Evolutionary conservation across 768 basidiomycete species (phyloP).

Genomic region (Naganishia vishniacii): DNA sequence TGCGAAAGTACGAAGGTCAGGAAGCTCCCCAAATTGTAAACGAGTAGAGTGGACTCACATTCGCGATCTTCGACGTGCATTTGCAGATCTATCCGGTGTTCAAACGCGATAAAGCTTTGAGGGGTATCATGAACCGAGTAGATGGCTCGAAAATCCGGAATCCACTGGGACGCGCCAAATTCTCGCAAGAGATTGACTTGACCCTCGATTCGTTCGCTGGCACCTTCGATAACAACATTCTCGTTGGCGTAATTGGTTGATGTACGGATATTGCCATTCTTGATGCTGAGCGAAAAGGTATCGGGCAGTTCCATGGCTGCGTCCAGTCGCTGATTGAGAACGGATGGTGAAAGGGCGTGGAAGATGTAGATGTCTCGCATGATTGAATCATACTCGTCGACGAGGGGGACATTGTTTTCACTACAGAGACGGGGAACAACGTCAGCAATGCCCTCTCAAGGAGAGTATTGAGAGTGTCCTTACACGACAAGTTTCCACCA

Average conservation of each 20-base stretch:
- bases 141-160: slow-evolving; percentile 35
- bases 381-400: slow-evolving; percentile 45
- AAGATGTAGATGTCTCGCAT: slow-evolving; percentile 38
- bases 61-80: slow-evolving; percentile 34
- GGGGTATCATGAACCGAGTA: slow-evolving; percentile 42
- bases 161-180: slow-evolving; percentile 29
- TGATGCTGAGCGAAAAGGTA: slow-evolving; percentile 33
- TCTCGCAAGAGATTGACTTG: slow-evolving; percentile 34
- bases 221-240: slow-evolving; percentile 30
- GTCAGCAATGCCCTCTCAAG: not conserved
- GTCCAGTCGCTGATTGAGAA: slow-evolving; percentile 29
- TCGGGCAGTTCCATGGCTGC: slow-evolving; percentile 25
- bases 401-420: slow-evolving; percentile 38
- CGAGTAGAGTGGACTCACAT: slow-evolving; percentile 33
- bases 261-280: slow-evolving; percentile 31
- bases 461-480: slow-evolving; percentile 16
- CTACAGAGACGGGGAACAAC: slow-evolving; percentile 13
- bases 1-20: slow-evolving; percentile 2
- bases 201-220: slow-evolving; percentile 31
- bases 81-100: slow-evolving; percentile 34
- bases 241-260: slow-evolving; percentile 21
- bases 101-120: slow-evolving; percentile 32
- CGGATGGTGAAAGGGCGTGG: slow-evolving; percentile 36
- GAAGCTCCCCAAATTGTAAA: not conserved
- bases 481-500: slow-evolving; percentile 45